phyloP scores from a whole-genome alignment of 176 grass and related monocot species.

The Oryza officinalis region DNA sequence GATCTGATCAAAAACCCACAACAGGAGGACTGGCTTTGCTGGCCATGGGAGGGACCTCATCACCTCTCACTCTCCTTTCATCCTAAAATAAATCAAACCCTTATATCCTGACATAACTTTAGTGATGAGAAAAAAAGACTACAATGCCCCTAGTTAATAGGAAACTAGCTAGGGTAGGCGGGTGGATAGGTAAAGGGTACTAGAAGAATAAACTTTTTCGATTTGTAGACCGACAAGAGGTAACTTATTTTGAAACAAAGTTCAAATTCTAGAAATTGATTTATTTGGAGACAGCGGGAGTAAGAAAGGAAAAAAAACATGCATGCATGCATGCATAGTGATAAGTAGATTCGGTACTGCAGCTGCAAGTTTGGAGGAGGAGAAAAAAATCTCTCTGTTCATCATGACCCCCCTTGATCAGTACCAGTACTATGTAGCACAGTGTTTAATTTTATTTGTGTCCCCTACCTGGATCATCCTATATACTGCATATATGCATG shows the following conservation, averaged over 20 bases:
- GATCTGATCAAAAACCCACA: conserved; percentile 36
- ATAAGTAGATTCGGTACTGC: background rate
- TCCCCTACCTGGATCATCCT: conserved; percentile 3
- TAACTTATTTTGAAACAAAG: too few relatives aligned
- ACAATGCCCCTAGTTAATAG: too few relatives aligned
- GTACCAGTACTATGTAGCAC: background rate
- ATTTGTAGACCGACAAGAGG: too few relatives aligned
- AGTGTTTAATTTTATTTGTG: conserved; percentile 2
- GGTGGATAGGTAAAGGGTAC: too few relatives aligned
- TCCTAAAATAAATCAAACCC: too few relatives aligned
- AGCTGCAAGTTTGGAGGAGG: background rate
- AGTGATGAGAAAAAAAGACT: too few relatives aligned
- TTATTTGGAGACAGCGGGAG: too few relatives aligned
- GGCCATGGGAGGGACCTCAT: conserved; percentile 7
- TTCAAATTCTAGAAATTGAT: too few relatives aligned
- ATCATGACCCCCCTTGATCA: conserved; percentile 32
- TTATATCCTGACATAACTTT: too few relatives aligned
- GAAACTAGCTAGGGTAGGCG: too few relatives aligned
- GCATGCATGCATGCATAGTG: background rate
- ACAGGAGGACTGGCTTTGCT: background rate
- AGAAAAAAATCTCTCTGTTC: conserved; percentile 3
- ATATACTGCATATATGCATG: conserved; percentile 8
- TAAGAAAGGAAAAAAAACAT: background rate
- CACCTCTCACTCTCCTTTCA: background rate
- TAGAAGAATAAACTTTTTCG: too few relatives aligned